Percentiles rank a stretch among this genome's conserved stretches.
Conservation (phyloP, 1,284 basidiomycete genomes). For the Takashimella tepidaria region DNA sequence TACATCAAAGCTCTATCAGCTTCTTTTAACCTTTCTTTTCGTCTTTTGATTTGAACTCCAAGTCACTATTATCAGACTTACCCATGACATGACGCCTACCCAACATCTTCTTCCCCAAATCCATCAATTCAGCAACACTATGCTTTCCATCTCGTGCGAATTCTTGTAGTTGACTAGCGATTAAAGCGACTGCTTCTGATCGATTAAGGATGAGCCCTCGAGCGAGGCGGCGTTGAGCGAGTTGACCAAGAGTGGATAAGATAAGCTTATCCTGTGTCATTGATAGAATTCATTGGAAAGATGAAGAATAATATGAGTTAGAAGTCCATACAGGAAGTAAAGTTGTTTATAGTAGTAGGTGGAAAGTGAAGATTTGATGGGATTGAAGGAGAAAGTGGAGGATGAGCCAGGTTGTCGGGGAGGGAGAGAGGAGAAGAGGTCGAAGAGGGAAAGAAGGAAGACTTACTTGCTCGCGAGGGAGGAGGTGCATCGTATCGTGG, state of each 20-base stretch:
- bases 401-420: neutral
- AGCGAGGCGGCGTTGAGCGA: conserved; percentile 92
- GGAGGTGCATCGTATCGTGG: conserved; percentile 39
- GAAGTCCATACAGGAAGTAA: neutral
- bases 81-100: conserved; percentile 82
- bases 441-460: neutral
- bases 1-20: conserved; percentile 3
- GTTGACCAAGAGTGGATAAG: conserved; percentile 62
- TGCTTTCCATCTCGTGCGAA: conserved; percentile 90
- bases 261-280: conserved; percentile 48
- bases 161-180: conserved; percentile 87
- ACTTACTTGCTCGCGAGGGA: conserved; percentile 41
- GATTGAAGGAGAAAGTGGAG: neutral
- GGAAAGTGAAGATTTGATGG: neutral
- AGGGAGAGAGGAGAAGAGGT: neutral
- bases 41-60: neutral
- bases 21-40: neutral
- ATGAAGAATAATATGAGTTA: neutral
- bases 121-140: conserved; percentile 85
- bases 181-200: conserved; percentile 82
- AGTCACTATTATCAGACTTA: conserved; percentile 5
- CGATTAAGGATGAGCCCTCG: conserved; percentile 81
- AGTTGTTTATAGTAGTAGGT: neutral
- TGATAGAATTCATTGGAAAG: neutral
- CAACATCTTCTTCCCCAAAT: conserved; percentile 80